These are phyloP conservation scores for Candida albicans DNA, from an alignment of 1,139 yeast genomes.

Conservation along the genomic window DNA sequence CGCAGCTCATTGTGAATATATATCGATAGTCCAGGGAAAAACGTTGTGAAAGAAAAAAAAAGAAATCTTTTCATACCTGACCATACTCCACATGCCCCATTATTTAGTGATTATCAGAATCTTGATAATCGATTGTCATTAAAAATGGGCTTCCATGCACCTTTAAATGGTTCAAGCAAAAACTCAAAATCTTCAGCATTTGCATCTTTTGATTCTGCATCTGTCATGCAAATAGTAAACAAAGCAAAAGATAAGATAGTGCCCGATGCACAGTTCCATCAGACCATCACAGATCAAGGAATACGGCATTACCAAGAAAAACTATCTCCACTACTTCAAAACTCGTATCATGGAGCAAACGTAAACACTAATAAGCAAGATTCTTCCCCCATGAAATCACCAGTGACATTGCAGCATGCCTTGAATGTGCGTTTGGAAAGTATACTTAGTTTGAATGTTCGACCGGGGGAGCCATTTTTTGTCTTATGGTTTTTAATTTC, in stretches of 20 bases:
- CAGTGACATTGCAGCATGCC: constrained; percentile 25
- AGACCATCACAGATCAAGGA: constrained; percentile 2
- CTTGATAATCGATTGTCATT: too few relatives aligned
- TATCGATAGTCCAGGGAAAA: too few relatives aligned
- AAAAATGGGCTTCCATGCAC: too few relatives aligned
- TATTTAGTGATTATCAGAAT: too few relatives aligned
- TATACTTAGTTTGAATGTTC: constrained; percentile 29
- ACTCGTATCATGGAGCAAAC: constrained; percentile 5
- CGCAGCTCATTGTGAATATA: too few relatives aligned
- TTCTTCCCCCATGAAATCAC: constrained; percentile 9
- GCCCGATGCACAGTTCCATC: constrained; percentile 9
- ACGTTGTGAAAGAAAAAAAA: too few relatives aligned
- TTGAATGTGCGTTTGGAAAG: constrained; percentile 35
- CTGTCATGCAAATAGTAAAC: constrained; percentile 6
- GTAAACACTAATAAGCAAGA: neutral
- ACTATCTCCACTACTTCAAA: constrained; percentile 16
- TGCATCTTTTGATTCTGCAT: neutral
- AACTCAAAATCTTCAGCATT: neutral
- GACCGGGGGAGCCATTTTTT: constrained; percentile 51
- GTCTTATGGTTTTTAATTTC: constrained; percentile 62
- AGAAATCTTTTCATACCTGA: too few relatives aligned
- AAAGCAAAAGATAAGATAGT: constrained; percentile 5
- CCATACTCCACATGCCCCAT: too few relatives aligned
- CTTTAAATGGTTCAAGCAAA: neutral
- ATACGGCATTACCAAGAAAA: constrained; percentile 17